These are phyloP conservation scores for cucumber (Cucumis sativus) DNA, from an alignment of 306 rosid species.

Conservation along the genomic window DNA sequence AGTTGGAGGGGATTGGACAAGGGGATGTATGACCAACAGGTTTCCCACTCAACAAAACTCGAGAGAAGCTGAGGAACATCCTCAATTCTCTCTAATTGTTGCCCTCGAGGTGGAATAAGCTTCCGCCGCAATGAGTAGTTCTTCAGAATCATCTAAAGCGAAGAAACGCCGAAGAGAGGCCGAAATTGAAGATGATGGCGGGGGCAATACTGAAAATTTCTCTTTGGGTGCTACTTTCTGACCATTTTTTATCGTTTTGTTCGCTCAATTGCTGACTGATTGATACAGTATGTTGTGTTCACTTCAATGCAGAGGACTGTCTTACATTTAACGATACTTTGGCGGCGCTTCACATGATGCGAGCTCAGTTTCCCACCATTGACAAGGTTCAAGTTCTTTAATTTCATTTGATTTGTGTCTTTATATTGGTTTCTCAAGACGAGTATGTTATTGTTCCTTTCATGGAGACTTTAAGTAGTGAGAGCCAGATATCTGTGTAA, in stretches of 20 bases:
- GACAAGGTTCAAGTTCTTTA: conserved; percentile 33
- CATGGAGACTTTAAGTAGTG: background rate
- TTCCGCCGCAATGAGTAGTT: background rate
- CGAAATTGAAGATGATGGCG: conserved; percentile 5
- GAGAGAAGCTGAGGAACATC: background rate
- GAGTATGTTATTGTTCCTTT: background rate
- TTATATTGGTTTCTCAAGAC: background rate
- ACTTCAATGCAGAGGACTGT: conserved; percentile 42
- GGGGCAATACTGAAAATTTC: conserved; percentile 15
- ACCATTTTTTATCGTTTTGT: background rate
- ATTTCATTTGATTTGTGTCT: background rate
- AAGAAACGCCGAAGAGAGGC: conserved; percentile 27
- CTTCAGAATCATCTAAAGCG: conserved; percentile 18
- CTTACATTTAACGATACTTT: conserved; percentile 69
- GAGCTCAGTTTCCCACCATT: conserved; percentile 69
- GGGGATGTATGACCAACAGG: background rate
- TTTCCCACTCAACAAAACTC: background rate
- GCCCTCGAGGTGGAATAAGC: background rate
- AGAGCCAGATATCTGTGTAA: background rate
- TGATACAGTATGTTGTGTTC: background rate
- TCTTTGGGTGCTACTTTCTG: conserved; percentile 13
- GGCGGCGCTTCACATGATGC: conserved; percentile 82
- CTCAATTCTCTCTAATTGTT: background rate
- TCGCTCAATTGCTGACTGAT: background rate
- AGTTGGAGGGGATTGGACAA: background rate